Percentiles rank a stretch among this genome's conserved stretches.
Conservation (phyloP, 768 basidiomycete species). For the Hydnomerulius pinastri region DNA sequence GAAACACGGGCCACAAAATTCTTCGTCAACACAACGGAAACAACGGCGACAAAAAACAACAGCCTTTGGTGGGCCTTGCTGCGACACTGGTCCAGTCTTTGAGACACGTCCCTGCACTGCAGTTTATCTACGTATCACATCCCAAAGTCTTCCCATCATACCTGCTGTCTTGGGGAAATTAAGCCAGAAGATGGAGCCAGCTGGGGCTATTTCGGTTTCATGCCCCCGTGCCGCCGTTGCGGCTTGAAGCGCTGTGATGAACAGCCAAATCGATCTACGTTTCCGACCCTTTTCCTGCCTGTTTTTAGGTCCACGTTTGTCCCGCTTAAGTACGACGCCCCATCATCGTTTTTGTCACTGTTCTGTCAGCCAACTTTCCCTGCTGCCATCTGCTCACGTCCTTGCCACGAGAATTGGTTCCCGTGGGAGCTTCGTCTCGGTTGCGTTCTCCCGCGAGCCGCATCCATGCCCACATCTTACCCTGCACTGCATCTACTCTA, state of each 20-base stretch:
- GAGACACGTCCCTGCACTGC: too few relatives aligned
- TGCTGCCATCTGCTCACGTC: background rate
- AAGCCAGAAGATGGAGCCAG: background rate
- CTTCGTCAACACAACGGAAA: too few relatives aligned
- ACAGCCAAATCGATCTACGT: too few relatives aligned
- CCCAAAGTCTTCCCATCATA: too few relatives aligned
- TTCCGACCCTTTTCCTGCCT: background rate
- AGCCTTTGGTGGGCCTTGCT: too few relatives aligned
- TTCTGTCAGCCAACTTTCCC: background rate
- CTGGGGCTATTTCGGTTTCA: background rate
- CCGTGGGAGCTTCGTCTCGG: too few relatives aligned
- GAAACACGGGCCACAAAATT: background rate
- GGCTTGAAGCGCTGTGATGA: background rate
- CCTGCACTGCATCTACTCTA: too few relatives aligned
- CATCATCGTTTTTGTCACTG: background rate
- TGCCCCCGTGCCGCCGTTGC: constrained; percentile 2
- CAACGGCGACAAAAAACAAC: background rate
- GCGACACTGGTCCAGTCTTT: too few relatives aligned
- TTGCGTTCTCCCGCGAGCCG: too few relatives aligned
- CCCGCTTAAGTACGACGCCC: constrained; percentile 9
- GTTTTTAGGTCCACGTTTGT: constrained; percentile 12
- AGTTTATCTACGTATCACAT: too few relatives aligned
- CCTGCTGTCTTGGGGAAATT: background rate
- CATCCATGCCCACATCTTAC: too few relatives aligned
- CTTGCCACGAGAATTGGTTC: background rate